Base-by-base conservation (phyloP, 2,329 filamentous ascomycete genomes). In the Colletotrichum tropicale region DNA sequence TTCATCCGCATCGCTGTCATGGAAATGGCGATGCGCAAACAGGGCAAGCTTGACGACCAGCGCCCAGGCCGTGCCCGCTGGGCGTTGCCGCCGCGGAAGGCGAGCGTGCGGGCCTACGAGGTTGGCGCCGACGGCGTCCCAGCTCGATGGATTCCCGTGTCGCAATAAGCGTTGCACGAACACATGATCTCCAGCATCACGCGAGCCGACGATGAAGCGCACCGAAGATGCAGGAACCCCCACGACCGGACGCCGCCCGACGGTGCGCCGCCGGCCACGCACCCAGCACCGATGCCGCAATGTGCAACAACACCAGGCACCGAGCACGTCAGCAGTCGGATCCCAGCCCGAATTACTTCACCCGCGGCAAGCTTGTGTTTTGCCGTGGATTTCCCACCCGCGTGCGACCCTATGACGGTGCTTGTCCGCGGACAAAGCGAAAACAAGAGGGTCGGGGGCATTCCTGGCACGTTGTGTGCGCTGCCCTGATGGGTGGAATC, bases 1-100 rank as follows among this genome's bases (percentile, higher is more conserved):
- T 94, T 94, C 80, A 93, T 94, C 80, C 90, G 92, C 78, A 90
- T 94, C 70, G 92, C 92, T 43, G 92, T 94, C 66, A 91, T 94
- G 89, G 92, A 94, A 81, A 93, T 94, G 90, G 90, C 92, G 15
- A 94, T 94, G 92, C 90, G 92, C 71, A 91, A 89, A 80, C 87
- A 86, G 58, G 92, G 92, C 78, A 94, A 94, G 82, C 86, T 94
- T 67, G 91, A 93, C 78, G 91, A 92, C 79, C 89, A 91, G 77
- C 89, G 89, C 71, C 91, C 92, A n/a, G 92, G 92, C 32, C 89
- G 92, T 65, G 92, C 92, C n/a, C 89, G 91, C 62, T 93, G 92
- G 89, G 89, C 92, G 9, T 86, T 94, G n/a, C 92, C 93, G 12
- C 91, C 92, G n/a, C 87, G 92, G 77, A 91, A 91, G 81, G 83